Percentiles rank a stretch among this genome's conserved stretches.
These are phyloP conservation scores for Teunomyces barrocoloradensis DNA, from an alignment of 805 yeast genomes.

Conservation along the genomic window DNA sequence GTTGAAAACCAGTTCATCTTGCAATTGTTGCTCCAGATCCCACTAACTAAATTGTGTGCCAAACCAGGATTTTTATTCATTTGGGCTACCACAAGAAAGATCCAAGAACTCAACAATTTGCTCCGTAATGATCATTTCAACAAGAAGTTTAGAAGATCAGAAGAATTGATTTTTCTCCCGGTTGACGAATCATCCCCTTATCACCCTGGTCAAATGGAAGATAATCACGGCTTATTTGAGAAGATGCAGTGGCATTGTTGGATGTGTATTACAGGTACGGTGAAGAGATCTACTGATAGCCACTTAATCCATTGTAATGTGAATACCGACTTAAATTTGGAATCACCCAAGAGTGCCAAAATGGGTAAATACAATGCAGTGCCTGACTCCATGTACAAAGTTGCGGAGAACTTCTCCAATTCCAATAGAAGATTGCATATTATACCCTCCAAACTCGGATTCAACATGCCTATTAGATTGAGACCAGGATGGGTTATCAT, in stretches of 20 bases:
- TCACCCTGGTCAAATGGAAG: conserved; percentile 51
- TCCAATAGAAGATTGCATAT: conserved; percentile 83
- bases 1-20: conserved; percentile 69
- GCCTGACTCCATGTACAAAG: conserved; percentile 73
- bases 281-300: conserved; percentile 77
- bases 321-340: conserved; percentile 83
- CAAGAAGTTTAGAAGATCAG: conserved; percentile 78
- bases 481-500: conserved; percentile 91
- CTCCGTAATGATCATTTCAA: conserved; percentile 50
- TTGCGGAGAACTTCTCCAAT: conserved; percentile 86
- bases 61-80: conserved; percentile 84
- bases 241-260: conserved; percentile 94
- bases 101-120: conserved; percentile 57
- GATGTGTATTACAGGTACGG: conserved; percentile 97
- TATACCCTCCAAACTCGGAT: conserved; percentile 70
- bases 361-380: conserved; percentile 23
- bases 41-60: conserved; percentile 70
- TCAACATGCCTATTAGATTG: conserved; percentile 56
- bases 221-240: conserved; percentile 45
- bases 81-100: conserved; percentile 81
- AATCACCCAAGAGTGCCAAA: conserved; percentile 24
- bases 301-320: conserved; percentile 89
- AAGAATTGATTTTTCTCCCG: conserved; percentile 82
- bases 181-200: conserved; percentile 62
- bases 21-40: conserved; percentile 61